These are phyloP conservation scores for Fusarium piperis DNA, from an alignment of 2,329 filamentous ascomycete genomes.

Conservation along the genomic window DNA sequence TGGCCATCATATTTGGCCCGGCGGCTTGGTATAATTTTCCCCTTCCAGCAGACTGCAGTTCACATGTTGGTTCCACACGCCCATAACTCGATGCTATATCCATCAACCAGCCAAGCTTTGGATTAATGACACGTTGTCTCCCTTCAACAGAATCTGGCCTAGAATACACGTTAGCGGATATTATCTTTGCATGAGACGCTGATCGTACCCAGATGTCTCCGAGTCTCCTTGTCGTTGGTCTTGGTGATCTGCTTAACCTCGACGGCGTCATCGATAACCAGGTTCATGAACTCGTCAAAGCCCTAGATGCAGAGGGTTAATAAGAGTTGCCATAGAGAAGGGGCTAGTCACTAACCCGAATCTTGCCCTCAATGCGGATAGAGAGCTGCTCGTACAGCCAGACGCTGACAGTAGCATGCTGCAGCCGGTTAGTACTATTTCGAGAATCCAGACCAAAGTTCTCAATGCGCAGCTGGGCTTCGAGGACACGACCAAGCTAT, in stretches of 20 bases:
- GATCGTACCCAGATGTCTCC: conserved; percentile 78
- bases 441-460: not conserved
- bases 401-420: conserved; percentile 86
- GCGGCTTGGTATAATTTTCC: conserved; percentile 30
- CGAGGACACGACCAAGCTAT: not conserved
- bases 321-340: not conserved
- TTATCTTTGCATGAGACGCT: not conserved
- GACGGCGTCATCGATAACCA: conserved; percentile 94
- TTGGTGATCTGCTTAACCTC: conserved; percentile 90
- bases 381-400: conserved; percentile 98
- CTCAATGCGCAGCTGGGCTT: not conserved
- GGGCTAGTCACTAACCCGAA: conserved; percentile 73
- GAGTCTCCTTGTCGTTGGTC: conserved; percentile 77
- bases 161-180: conserved; percentile 13
- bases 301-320: conserved; percentile 65
- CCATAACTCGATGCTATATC: not conserved
- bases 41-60: conserved; percentile 13
- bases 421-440: conserved; percentile 40
- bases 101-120: conserved; percentile 59
- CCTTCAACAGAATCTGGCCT: conserved; percentile 89
- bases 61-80: conserved; percentile 7
- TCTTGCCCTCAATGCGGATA: conserved; percentile 95
- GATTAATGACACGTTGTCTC: conserved; percentile 87
- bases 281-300: conserved; percentile 99
- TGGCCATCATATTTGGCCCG: conserved; percentile 19